Percentiles rank a stretch among this genome's conserved stretches.
These are phyloP conservation scores for Macroventuria anomochaeta DNA, from an alignment of 2,329 filamentous ascomycete species.

Conservation along the genomic window DNA sequence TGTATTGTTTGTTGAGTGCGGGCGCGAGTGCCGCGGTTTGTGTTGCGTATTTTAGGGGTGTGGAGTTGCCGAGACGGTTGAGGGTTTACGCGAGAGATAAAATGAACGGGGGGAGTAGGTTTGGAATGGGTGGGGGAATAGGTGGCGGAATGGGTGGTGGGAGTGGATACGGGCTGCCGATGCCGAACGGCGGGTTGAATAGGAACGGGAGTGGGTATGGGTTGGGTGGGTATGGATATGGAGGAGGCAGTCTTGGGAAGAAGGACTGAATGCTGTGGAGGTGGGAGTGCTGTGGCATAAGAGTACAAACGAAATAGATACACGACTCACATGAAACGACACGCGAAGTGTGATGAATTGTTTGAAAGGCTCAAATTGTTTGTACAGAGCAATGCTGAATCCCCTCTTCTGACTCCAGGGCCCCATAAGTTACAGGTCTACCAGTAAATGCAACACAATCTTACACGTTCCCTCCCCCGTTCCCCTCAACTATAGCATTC, in stretches of 20 bases:
- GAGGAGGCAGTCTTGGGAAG: slow-evolving; percentile 51
- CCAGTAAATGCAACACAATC: neutral
- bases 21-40: slow-evolving; percentile 58
- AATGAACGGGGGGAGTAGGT: slow-evolving; percentile 47
- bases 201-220: slow-evolving; percentile 51
- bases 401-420: too few relatives aligned
- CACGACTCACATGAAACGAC: too few relatives aligned
- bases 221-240: slow-evolving; percentile 54
- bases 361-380: neutral
- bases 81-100: slow-evolving; percentile 65
- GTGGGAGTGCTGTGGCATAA: neutral
- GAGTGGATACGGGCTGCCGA: slow-evolving; percentile 41
- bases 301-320: too few relatives aligned
- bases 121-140: slow-evolving; percentile 40
- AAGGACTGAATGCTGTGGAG: slow-evolving; percentile 43
- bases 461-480: slow-evolving; percentile 1
- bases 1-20: slow-evolving; percentile 58
- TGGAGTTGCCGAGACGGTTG: slow-evolving; percentile 58
- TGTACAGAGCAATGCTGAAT: slow-evolving; percentile 1
- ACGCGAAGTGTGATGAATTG: too few relatives aligned
- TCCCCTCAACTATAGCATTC: too few relatives aligned
- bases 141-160: slow-evolving; percentile 40
- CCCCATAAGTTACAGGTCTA: neutral
- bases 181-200: slow-evolving; percentile 29
- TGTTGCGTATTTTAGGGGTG: slow-evolving; percentile 61